Conservation (phyloP, 139 green algal species). For the Haematococcus lacustris region DNA sequence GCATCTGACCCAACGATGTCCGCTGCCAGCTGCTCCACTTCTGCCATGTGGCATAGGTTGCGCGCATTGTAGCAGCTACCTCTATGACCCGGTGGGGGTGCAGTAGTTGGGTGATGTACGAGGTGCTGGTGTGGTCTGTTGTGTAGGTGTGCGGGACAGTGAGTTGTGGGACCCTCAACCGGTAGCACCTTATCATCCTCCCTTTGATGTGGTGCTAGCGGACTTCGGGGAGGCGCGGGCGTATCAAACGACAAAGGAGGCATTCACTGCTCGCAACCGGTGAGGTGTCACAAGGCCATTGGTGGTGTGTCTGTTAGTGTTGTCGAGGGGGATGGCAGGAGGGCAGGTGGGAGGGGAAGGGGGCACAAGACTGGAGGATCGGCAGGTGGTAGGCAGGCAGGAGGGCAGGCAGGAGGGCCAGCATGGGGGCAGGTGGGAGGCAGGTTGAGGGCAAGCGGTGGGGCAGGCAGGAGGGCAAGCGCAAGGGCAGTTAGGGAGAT, state of each 20-base stretch:
- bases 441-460: no score
- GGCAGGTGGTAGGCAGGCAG: no score
- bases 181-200: not conserved
- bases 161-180: conserved; percentile 48
- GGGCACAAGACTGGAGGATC: no score
- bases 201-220: conserved; percentile 12
- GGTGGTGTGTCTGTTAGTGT: not conserved
- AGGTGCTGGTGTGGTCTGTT: conserved; percentile 33
- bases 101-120: not conserved
- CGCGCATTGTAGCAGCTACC: no score
- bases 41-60: not conserved
- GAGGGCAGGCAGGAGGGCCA: no score
- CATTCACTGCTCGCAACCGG: conserved; percentile 34
- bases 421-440: no score
- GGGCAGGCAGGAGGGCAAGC: no score
- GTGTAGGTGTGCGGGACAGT: conserved; percentile 41
- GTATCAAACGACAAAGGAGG: conserved; percentile 39
- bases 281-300: not conserved
- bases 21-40: not conserved
- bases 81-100: no score
- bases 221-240: conserved; percentile 75
- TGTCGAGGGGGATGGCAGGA: no score
- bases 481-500: no score
- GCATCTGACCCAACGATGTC: no score
- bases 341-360: no score